These are phyloP conservation scores for Bothriochloa decipiens DNA, from an alignment of 176 grass and related monocot genomes.

Conservation along the genomic window DNA sequence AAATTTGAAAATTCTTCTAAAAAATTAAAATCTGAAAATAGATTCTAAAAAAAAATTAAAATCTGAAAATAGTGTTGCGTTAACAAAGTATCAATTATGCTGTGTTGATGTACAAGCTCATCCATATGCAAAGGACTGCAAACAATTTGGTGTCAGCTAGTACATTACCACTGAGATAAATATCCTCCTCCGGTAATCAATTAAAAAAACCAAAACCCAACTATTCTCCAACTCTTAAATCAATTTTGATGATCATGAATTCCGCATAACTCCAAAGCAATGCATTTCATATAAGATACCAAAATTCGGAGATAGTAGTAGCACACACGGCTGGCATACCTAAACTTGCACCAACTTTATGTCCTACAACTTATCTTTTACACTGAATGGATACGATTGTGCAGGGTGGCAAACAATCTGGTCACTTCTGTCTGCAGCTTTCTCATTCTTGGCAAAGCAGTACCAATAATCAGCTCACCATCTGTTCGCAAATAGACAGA, in stretches of 20 bases:
- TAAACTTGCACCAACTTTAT: conserved; percentile 12
- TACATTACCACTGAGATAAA: neutral
- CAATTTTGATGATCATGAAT: neutral
- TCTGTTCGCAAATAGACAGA: conserved; percentile 19
- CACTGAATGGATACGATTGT: neutral
- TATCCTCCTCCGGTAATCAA: neutral
- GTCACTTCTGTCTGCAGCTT: neutral
- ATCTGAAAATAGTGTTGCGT: neutral
- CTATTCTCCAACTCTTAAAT: neutral
- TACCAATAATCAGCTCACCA: neutral
- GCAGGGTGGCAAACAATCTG: conserved; percentile 8
- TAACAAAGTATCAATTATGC: neutral
- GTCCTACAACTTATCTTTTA: conserved; percentile 25
- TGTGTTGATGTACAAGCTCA: neutral
- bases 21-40: too few relatives aligned
- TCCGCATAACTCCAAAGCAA: neutral
- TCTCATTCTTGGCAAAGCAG: conserved; percentile 7
- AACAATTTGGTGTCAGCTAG: neutral
- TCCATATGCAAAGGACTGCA: neutral
- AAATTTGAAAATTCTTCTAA: too few relatives aligned
- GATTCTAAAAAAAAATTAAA: too few relatives aligned
- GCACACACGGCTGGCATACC: neutral
- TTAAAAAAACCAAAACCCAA: neutral
- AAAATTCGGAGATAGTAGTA: neutral
- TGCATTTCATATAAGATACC: neutral